Evolutionary conservation across 345 rosid species (phyloP), one percentile per base, ranked within the genome.

Genomic region (Gossypium arboreum): DNA sequence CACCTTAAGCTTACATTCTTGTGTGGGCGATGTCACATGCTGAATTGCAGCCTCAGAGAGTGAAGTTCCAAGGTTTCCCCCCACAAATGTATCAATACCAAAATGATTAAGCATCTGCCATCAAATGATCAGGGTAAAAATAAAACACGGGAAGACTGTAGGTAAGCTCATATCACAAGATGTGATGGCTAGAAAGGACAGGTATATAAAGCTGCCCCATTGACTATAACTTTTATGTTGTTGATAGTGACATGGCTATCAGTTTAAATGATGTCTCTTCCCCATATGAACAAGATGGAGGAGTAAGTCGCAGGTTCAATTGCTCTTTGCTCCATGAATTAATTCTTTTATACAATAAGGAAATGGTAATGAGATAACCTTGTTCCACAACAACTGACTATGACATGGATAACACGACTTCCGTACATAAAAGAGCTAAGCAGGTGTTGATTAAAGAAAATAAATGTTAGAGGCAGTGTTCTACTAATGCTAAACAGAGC

Each of bases 61-160:
- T 44, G 85, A 79, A 72, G 22, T 83, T 67, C 83, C 81, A 55
- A 83, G 81, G 81, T 83, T 79, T 29, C 83, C 83, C 44, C 83
- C 83, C 9, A 77, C 79, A 72, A 83, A 79, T 16, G 71, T 73
- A 56, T 77, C 57, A 68, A 83, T 63, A 57, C 79, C 83, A 74
- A 74, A 79, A 75, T 83, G 75, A 65, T 43, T 39, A 54, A 83
- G 81, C 73, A 83, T 83, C 83, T 79, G 70, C 27, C 20, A 71
- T 68, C 73, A 69, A 10, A 58, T 18, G 17, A 71, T 64, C 29
- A 54, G 12, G 55, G 22, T 1, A 72, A 55, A 18, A 39, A 73
- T 56, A 63, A 71, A 57, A 50, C 25, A 57, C 22, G 3, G 27
- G 50, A 63, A 72, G 44, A 25, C 41, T 20, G 41, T 22, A 60